Conservation (phyloP, 768 basidiomycete species). For the Kwoniella pini region DNA sequence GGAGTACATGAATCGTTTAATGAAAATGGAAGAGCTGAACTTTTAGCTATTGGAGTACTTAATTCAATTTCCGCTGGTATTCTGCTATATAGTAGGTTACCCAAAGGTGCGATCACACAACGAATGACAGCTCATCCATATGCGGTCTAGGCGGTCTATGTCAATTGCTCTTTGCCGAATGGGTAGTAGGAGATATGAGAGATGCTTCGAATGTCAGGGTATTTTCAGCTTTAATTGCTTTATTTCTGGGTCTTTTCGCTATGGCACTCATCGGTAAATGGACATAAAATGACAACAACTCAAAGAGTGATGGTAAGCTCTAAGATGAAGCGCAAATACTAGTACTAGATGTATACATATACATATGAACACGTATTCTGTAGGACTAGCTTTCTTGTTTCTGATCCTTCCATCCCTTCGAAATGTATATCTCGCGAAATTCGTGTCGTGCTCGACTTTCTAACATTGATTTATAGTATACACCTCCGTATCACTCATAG, state of each 20-base stretch:
- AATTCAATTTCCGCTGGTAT: slow-evolving; percentile 15
- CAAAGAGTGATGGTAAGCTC: neutral
- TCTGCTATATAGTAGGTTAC: slow-evolving; percentile 10
- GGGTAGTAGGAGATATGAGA: slow-evolving; percentile 16
- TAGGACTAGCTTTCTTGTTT: too few species aligned
- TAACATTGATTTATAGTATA: too few species aligned
- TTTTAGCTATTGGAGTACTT: slow-evolving; percentile 11
- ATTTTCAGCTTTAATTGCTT: neutral
- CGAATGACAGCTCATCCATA: neutral
- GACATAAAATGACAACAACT: neutral
- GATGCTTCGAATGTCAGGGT: slow-evolving; percentile 3
- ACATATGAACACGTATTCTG: too few species aligned
- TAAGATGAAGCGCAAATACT: too few species aligned
- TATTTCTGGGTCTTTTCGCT: slow-evolving; percentile 5
- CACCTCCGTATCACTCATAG: too few species aligned
- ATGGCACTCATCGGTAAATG: slow-evolving; percentile 15
- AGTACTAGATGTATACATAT: too few species aligned
- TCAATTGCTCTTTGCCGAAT: slow-evolving; percentile 10
- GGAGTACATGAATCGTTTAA: slow-evolving; percentile 16
- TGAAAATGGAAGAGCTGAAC: slow-evolving; percentile 8
- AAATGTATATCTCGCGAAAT: too few species aligned
- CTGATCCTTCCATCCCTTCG: too few species aligned
- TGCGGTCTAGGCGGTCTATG: slow-evolving; percentile 14
- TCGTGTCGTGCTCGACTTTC: too few species aligned
- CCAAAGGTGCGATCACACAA: neutral